phyloP scores from a whole-genome alignment of 441 rosid genomes.

The Capsella rubella region DNA sequence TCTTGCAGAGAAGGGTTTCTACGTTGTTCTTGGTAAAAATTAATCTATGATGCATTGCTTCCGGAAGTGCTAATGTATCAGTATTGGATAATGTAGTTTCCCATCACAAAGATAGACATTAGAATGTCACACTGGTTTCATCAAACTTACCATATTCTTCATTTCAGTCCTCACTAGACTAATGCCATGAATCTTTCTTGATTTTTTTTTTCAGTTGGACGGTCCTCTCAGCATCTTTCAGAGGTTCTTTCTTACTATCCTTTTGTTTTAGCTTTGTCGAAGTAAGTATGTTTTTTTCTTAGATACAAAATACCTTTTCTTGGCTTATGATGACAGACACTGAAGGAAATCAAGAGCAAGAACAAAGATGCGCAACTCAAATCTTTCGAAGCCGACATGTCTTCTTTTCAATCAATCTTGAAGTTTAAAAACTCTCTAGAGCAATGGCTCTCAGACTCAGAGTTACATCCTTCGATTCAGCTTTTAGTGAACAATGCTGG shows the following conservation, averaged over 20 bases:
- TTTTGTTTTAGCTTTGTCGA: background rate
- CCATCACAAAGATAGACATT: background rate
- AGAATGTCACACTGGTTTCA: background rate
- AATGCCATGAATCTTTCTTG: conserved; percentile 23
- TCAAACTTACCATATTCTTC: background rate
- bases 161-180: conserved; percentile 5
- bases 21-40: conserved; percentile 65
- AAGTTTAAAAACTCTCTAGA: conserved; percentile 68
- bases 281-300: too few species aligned
- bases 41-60: background rate
- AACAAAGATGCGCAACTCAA: conserved; percentile 64
- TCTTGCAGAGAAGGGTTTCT: conserved; percentile 74
- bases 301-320: background rate
- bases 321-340: conserved; percentile 54
- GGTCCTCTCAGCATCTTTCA: conserved; percentile 57
- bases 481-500: conserved; percentile 93
- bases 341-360: conserved; percentile 54
- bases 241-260: conserved; percentile 58
- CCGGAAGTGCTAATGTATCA: too few species aligned
- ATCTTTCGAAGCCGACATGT: conserved; percentile 77
- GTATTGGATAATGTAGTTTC: too few species aligned
- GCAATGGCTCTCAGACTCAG: conserved; percentile 76
- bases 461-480: conserved; percentile 81
- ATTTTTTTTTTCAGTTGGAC: conserved; percentile 60
- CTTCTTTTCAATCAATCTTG: conserved; percentile 69